Conservation (phyloP, 371 early-diverging fungal genomes). For the Lichtheimia ramosa region DNA sequence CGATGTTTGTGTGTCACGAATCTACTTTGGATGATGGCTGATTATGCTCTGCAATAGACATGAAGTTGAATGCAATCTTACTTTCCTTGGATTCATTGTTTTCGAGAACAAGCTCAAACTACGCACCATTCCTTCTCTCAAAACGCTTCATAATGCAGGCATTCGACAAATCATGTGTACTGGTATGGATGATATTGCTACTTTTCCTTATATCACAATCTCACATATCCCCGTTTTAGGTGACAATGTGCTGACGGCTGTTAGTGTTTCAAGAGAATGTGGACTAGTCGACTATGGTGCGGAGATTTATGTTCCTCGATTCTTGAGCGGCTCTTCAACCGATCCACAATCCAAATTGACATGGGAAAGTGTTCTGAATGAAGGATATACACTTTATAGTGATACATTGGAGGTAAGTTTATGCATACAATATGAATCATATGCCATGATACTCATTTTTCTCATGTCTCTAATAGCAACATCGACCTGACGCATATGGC, state of each 20-base stretch:
- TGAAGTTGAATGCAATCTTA: constrained; percentile 84
- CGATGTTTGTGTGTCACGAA: too few relatives aligned
- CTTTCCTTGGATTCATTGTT: constrained; percentile 94
- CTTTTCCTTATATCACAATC: too few relatives aligned
- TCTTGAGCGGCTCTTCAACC: constrained; percentile 51
- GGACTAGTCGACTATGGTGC: constrained; percentile 66
- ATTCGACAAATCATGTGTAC: constrained; percentile 99
- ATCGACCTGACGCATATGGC: constrained; percentile 6
- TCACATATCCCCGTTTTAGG: constrained; percentile 32
- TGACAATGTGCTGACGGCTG: constrained; percentile 97
- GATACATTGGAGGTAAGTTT: constrained; percentile 58
- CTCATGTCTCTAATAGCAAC: constrained; percentile 1
- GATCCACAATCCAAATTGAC: constrained; percentile 56
- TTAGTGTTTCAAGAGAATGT: constrained; percentile 94
- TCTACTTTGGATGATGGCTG: neutral
- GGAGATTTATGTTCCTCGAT: constrained; percentile 60
- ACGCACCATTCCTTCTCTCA: constrained; percentile 81
- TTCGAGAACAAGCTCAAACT: constrained; percentile 99
- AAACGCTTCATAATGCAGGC: constrained; percentile 81
- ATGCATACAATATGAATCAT: neutral
- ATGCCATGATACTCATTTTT: neutral
- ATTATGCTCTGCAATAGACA: constrained; percentile 45
- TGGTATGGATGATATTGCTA: constrained; percentile 36
- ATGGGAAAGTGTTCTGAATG: constrained; percentile 75
- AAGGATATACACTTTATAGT: constrained; percentile 58